Evolutionary conservation across 768 basidiomycete genomes (phyloP).

Genomic region (Amanita thiersii): DNA sequence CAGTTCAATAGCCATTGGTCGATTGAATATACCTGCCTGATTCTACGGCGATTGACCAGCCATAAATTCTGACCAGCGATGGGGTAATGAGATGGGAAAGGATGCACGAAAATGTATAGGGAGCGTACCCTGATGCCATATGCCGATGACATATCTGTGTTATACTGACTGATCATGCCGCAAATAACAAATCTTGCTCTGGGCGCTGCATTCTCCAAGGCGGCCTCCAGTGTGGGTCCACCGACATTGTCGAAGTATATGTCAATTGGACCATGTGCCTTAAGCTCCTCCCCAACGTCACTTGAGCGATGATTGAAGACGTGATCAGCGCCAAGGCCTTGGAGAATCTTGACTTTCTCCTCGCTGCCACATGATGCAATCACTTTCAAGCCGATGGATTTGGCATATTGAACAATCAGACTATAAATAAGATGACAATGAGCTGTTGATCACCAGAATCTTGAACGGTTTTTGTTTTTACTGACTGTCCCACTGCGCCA

Average conservation of each 20-base stretch:
- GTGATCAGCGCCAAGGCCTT: slow-evolving; percentile 56
- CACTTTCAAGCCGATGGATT: slow-evolving; percentile 49
- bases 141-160: too few species aligned
- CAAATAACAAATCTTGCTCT: slow-evolving; percentile 48
- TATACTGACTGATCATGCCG: too few species aligned
- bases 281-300: slow-evolving; percentile 40
- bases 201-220: slow-evolving; percentile 33
- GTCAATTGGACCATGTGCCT: slow-evolving; percentile 44
- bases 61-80: too few species aligned
- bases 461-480: background rate
- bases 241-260: slow-evolving; percentile 55
- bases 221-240: slow-evolving; percentile 50
- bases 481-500: background rate
- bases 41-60: too few species aligned
- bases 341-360: slow-evolving; percentile 61
- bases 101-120: too few species aligned
- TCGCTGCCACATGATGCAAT: slow-evolving; percentile 67
- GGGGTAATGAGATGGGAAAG: too few species aligned
- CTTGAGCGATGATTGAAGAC: slow-evolving; percentile 70
- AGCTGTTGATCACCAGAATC: background rate
- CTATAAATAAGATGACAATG: slow-evolving; percentile 15
- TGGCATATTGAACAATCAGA: slow-evolving; percentile 43
- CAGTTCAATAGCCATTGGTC: too few species aligned
- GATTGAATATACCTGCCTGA: too few species aligned
- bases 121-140: too few species aligned